Conservation (phyloP, 2,329 filamentous ascomycete species). For the Cladosporium sphaerospermum region DNA sequence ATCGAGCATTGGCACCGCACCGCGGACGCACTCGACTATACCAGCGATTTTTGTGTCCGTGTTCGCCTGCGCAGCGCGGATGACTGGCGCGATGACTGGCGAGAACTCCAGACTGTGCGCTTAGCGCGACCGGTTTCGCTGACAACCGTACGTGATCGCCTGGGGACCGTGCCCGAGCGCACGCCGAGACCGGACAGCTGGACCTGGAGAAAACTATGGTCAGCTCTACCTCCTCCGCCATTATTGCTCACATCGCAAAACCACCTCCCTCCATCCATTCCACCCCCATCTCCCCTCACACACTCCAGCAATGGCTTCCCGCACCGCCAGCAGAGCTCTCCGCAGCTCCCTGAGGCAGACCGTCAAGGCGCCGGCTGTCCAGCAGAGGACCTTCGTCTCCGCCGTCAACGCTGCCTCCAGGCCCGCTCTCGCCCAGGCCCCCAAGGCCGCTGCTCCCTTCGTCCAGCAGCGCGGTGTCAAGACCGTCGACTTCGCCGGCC, state of each 20-base stretch:
- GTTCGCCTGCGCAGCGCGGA: background rate
- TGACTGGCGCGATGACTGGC: background rate
- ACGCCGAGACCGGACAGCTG: constrained; percentile 4
- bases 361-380: constrained; percentile 43
- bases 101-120: background rate
- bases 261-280: background rate
- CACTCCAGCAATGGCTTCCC: constrained; percentile 62
- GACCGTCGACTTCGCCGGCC: constrained; percentile 97
- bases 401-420: constrained; percentile 47
- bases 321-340: constrained; percentile 61
- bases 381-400: constrained; percentile 54
- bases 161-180: background rate
- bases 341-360: constrained; percentile 50
- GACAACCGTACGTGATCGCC: constrained; percentile 1
- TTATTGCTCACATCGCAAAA: constrained; percentile 3
- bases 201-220: constrained; percentile 8
- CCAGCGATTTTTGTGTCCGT: no score
- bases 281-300: constrained; percentile 7
- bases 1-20: no score
- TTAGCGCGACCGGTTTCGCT: constrained; percentile 7
- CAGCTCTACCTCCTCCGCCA: constrained; percentile 8
- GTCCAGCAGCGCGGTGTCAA: constrained; percentile 78
- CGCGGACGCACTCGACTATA: no score
- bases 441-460: constrained; percentile 40
- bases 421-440: constrained; percentile 38